These are phyloP conservation scores for Penicillium roqueforti DNA, from an alignment of 495 filamentous ascomycete genomes.

Conservation along the genomic window DNA sequence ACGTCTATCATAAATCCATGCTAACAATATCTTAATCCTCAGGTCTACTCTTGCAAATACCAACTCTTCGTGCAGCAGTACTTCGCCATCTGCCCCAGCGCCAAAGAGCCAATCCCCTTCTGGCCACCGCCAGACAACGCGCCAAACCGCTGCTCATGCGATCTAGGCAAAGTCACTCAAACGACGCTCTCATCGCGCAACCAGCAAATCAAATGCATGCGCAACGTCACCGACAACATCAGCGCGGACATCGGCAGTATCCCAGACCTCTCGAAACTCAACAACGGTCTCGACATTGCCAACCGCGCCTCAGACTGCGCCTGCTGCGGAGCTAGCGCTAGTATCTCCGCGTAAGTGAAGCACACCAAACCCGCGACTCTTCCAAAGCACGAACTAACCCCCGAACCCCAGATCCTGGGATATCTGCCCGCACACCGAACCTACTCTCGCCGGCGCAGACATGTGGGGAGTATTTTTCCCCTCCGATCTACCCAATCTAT, in stretches of 20 bases:
- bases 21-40: neutral
- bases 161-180: constrained; percentile 25
- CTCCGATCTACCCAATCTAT: constrained; percentile 19
- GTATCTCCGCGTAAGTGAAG: constrained; percentile 24
- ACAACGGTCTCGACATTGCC: constrained; percentile 18
- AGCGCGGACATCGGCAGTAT: constrained; percentile 9
- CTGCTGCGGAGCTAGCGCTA: constrained; percentile 29
- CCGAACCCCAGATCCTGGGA: constrained; percentile 18
- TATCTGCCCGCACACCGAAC: constrained; percentile 25
- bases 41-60: constrained; percentile 37
- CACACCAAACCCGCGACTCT: neutral
- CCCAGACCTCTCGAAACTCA: constrained; percentile 14
- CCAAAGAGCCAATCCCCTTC: constrained; percentile 30
- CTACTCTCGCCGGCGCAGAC: constrained; percentile 26
- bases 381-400: neutral
- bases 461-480: constrained; percentile 29
- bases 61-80: constrained; percentile 34
- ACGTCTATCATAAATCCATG: neutral
- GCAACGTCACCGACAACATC: constrained; percentile 18
- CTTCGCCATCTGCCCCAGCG: constrained; percentile 27
- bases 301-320: constrained; percentile 21
- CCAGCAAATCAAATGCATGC: constrained; percentile 20
- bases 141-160: constrained; percentile 32
- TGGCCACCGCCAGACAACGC: constrained; percentile 32
- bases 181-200: constrained; percentile 23